These are phyloP conservation scores for Fusarium paranaense DNA, from an alignment of 2,329 filamentous ascomycete species.

Conservation along the genomic window DNA sequence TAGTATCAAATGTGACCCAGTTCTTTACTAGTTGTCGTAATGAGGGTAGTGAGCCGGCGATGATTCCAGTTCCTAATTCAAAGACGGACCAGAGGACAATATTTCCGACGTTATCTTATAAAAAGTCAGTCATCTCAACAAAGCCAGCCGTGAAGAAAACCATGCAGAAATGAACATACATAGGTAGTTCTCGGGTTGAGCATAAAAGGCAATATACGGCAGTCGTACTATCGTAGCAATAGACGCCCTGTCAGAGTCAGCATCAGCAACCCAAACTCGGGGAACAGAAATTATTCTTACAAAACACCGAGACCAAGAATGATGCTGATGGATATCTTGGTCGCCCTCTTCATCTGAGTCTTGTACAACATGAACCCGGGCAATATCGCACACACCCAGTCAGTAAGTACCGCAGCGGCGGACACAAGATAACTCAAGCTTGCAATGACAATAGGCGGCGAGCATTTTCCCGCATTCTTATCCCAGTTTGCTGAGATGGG, in stretches of 20 bases:
- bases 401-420: constrained; percentile 1
- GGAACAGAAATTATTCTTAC: background rate
- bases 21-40: constrained; percentile 6
- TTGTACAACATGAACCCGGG: constrained; percentile 33
- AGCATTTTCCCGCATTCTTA: background rate
- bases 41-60: constrained; percentile 10
- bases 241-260: constrained; percentile 2
- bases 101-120: constrained; percentile 1
- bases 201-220: constrained; percentile 10
- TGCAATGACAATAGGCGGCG: background rate
- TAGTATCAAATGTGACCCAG: constrained; percentile 15
- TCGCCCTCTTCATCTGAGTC: constrained; percentile 20
- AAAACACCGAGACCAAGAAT: constrained; percentile 28
- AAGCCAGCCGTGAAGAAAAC: background rate
- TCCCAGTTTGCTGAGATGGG: constrained; percentile 15
- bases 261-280: background rate
- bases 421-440: constrained; percentile 23
- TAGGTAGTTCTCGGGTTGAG: constrained; percentile 2
- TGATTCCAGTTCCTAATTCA: constrained; percentile 8
- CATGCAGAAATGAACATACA: background rate
- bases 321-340: constrained; percentile 24
- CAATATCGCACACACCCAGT: constrained; percentile 27
- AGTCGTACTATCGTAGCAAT: constrained; percentile 13
- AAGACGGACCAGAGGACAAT: constrained; percentile 5
- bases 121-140: background rate